Conservation (phyloP, 352 stramenopile species). For the Peronosclerospora sorghi region DNA sequence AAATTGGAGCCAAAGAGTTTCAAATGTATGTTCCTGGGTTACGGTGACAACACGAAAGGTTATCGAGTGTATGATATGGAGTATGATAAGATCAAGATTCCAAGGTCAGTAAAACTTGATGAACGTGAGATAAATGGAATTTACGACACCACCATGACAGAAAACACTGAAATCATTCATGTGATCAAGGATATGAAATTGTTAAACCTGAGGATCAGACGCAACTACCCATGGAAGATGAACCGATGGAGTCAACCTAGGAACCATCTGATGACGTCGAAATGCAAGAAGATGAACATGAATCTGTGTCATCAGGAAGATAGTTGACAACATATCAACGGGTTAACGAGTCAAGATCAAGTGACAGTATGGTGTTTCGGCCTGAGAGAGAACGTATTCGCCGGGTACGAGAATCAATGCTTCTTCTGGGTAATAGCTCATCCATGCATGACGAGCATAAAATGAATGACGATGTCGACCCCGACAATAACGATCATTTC, state of each 20-base stretch:
- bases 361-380: background rate
- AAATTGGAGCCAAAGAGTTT: constrained; percentile 20
- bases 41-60: constrained; percentile 8
- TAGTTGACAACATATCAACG: too few relatives aligned
- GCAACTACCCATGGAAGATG: too few relatives aligned
- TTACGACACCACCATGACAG: too few relatives aligned
- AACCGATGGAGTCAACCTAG: too few relatives aligned
- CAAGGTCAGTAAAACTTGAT: constrained; percentile 8
- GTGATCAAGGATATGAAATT: too few relatives aligned
- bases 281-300: background rate
- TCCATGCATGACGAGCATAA: too few relatives aligned
- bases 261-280: background rate
- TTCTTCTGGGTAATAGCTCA: background rate
- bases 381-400: too few relatives aligned
- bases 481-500: too few relatives aligned
- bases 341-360: background rate
- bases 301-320: background rate
- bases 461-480: too few relatives aligned
- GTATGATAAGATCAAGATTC: constrained; percentile 6
- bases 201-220: too few relatives aligned
- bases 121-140: constrained; percentile 7
- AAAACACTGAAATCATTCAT: too few relatives aligned
- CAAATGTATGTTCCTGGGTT: constrained; percentile 16
- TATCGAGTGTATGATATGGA: constrained; percentile 15
- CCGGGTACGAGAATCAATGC: background rate